Conservation (phyloP, 331 rosid species). For the Quercus lobata region DNA sequence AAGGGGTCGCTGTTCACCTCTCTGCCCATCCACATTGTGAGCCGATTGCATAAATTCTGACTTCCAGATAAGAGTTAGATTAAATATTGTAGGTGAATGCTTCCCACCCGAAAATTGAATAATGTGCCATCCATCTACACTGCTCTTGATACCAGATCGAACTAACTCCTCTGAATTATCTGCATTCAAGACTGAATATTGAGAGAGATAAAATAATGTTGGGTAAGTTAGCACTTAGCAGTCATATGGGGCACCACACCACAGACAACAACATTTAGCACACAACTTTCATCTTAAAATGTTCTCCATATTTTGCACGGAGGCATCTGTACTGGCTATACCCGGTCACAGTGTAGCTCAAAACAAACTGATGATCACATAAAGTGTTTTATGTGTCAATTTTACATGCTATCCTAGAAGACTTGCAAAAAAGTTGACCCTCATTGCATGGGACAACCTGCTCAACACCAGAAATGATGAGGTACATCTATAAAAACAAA, state of each 20-base stretch:
- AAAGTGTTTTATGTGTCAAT: background rate
- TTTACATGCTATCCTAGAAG: too few relatives aligned
- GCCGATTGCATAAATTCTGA: slow-evolving; percentile 26
- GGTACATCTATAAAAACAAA: background rate
- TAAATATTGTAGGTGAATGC: slow-evolving; percentile 57
- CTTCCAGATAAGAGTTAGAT: slow-evolving; percentile 57
- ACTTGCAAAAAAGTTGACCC: background rate
- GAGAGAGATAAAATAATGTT: slow-evolving; percentile 1
- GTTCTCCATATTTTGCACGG: too few relatives aligned
- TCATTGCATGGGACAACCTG: background rate
- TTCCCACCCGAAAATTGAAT: slow-evolving; percentile 87
- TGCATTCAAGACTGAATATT: slow-evolving; percentile 25
- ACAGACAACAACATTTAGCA: background rate
- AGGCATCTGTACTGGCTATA: too few relatives aligned
- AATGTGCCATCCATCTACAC: slow-evolving; percentile 68
- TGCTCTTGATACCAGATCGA: slow-evolving; percentile 41
- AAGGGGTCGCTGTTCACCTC: slow-evolving; percentile 33
- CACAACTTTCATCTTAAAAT: background rate
- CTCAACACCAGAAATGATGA: background rate
- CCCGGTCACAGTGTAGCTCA: background rate
- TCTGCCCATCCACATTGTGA: background rate
- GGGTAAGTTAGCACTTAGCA: background rate
- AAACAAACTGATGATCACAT: background rate
- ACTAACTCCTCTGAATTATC: slow-evolving; percentile 56
- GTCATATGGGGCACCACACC: background rate